Evolutionary conservation across 1,139 yeast genomes (phyloP).

Genomic region (Yarrowia galli): DNA sequence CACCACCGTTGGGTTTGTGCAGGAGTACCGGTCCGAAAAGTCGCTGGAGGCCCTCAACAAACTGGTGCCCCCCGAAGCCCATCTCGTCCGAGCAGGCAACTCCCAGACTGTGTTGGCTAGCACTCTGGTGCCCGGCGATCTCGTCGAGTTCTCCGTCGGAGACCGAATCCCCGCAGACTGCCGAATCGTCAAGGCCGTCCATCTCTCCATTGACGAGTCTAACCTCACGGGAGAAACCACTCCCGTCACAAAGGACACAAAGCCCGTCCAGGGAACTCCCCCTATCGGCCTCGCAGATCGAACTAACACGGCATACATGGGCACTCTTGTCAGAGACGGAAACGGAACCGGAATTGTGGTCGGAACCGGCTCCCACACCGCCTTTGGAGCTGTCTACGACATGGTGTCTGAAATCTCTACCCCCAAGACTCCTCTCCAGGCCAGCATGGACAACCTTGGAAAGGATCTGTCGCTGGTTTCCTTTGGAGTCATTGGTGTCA

Average conservation of each 20-base stretch:
- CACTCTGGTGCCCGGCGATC: conserved; percentile 90
- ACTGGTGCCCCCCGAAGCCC: conserved; percentile 93
- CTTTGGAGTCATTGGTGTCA: conserved; percentile 83
- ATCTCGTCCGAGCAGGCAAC: conserved; percentile 73
- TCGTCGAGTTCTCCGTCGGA: conserved; percentile 87
- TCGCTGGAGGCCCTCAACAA: conserved; percentile 89
- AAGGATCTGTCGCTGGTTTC: conserved; percentile 84
- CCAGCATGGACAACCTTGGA: conserved; percentile 93
- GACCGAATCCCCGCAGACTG: conserved; percentile 96
- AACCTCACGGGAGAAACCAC: conserved; percentile 93
- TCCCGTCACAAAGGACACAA: conserved; percentile 71
- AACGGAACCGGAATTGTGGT: conserved; percentile 93
- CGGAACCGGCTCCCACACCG: conserved; percentile 86
- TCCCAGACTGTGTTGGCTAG: conserved; percentile 83
- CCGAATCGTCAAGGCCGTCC: conserved; percentile 76
- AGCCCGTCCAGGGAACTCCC: conserved; percentile 53
- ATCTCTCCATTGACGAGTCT: conserved; percentile 85
- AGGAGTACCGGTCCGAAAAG: conserved; percentile 93
- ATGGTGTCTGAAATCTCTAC: conserved; percentile 95
- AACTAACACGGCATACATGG: conserved; percentile 86
- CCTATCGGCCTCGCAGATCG: conserved; percentile 68
- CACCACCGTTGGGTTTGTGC: conserved; percentile 94
- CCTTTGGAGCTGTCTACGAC: conserved; percentile 84
- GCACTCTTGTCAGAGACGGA: conserved; percentile 93
- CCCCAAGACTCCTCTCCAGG: conserved; percentile 94